phyloP scores from a whole-genome alignment of 495 filamentous ascomycete genomes.

The Tuber indicum region DNA sequence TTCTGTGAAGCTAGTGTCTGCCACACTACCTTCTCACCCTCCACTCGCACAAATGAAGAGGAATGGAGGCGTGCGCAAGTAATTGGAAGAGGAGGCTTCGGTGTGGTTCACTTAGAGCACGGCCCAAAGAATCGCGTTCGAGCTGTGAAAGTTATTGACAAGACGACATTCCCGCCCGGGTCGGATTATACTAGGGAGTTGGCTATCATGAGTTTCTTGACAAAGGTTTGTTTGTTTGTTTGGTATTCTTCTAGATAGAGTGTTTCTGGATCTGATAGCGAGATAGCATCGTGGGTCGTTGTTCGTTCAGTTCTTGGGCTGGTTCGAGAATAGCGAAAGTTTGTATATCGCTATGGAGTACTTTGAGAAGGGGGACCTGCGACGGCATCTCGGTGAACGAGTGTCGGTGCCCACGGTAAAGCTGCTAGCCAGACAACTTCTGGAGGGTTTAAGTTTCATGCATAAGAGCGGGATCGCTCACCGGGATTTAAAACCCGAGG shows the following conservation, averaged over 20 bases:
- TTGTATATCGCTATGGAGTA: slow-evolving; percentile 49
- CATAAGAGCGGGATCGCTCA: slow-evolving; percentile 49
- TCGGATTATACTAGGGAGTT: slow-evolving; percentile 8
- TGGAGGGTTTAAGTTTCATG: slow-evolving; percentile 48
- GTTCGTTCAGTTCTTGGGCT: slow-evolving; percentile 44
- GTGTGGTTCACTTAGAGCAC: slow-evolving; percentile 6
- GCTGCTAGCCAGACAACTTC: slow-evolving; percentile 45
- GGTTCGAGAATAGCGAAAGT: slow-evolving; percentile 42
- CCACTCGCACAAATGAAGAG: neutral
- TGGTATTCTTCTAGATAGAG: neutral
- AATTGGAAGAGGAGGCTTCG: slow-evolving; percentile 7
- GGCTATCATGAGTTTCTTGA: slow-evolving; percentile 7
- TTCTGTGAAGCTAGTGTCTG: neutral
- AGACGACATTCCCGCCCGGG: neutral
- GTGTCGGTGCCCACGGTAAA: slow-evolving; percentile 45
- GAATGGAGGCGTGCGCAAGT: slow-evolving; percentile 5
- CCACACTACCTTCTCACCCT: neutral
- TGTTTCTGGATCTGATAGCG: neutral
- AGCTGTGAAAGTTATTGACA: slow-evolving; percentile 11
- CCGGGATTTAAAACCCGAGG: slow-evolving; percentile 50
- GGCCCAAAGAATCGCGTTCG: slow-evolving; percentile 8
- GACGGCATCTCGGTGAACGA: slow-evolving; percentile 31
- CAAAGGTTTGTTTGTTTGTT: slow-evolving; percentile 10
- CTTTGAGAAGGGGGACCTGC: slow-evolving; percentile 42
- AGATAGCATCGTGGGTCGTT: slow-evolving; percentile 4